Conservation (phyloP, 768 basidiomycete genomes). For the Pulveroboletus ravenelii region DNA sequence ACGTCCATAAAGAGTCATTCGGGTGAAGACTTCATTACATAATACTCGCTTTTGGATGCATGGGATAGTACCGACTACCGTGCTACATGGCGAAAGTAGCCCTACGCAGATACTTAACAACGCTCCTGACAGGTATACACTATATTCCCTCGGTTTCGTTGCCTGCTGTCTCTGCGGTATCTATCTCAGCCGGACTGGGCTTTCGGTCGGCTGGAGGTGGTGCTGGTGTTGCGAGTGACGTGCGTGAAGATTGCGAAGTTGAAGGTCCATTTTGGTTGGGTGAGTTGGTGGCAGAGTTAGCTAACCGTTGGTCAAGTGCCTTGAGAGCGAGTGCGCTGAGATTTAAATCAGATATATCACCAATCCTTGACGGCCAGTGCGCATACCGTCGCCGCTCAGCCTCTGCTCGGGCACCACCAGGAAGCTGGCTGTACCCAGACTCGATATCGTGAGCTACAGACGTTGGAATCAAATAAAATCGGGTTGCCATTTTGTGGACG, state of each 20-base stretch:
- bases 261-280: conserved; percentile 30
- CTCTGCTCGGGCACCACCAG: conserved; percentile 90
- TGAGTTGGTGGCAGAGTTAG: conserved; percentile 43
- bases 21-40: conserved; percentile 15
- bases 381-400: conserved; percentile 89
- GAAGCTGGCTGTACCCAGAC: conserved; percentile 68
- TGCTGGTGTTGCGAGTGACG: conserved; percentile 28
- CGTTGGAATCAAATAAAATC: conserved; percentile 71
- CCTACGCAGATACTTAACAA: conserved; percentile 7
- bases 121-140: conserved; percentile 8
- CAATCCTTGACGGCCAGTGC: neutral
- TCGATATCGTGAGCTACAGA: conserved; percentile 58
- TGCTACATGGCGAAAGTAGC: neutral
- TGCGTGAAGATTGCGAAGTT: conserved; percentile 24
- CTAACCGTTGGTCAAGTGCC: conserved; percentile 90
- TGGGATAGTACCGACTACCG: neutral
- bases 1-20: neutral
- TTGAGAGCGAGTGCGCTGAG: conserved; percentile 90
- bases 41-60: conserved; percentile 8
- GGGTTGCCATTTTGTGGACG: conserved; percentile 61
- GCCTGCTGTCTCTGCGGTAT: conserved; percentile 13
- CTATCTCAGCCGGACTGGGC: conserved; percentile 19
- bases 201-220: conserved; percentile 32
- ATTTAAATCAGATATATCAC: conserved; percentile 6
- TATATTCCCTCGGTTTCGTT: conserved; percentile 23